A percentile compares a stretch with the other conserved stretches of the same genome.
These are phyloP conservation scores for Ophiocordyceps unilateralis DNA, from an alignment of 2,329 filamentous ascomycete species.

Conservation along the genomic window DNA sequence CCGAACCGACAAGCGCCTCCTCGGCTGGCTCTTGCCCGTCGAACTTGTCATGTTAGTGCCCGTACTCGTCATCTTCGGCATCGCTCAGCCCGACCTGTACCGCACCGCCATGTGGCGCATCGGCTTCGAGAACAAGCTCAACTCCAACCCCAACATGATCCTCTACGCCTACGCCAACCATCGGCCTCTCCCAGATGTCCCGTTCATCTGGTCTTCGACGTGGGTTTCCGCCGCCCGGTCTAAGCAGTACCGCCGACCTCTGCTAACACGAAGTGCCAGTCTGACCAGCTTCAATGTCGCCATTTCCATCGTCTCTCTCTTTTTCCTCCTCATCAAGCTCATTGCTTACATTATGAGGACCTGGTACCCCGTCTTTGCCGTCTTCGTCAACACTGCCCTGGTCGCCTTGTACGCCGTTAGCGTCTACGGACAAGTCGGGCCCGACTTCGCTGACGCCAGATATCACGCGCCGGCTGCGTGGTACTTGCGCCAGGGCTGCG, in stretches of 20 bases:
- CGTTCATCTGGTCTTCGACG: conserved; percentile 58
- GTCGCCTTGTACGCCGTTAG: conserved; percentile 46
- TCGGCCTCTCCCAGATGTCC: conserved; percentile 38
- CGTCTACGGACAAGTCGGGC: conserved; percentile 53
- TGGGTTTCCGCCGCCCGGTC: conserved; percentile 25
- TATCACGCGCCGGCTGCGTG: conserved; percentile 48
- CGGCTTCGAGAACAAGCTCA: conserved; percentile 53
- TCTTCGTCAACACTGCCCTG: conserved; percentile 39
- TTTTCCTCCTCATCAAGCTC: conserved; percentile 55
- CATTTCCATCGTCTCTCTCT: conserved; percentile 59
- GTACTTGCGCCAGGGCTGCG: conserved; percentile 59
- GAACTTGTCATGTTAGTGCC: conserved; percentile 51
- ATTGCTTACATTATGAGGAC: conserved; percentile 53
- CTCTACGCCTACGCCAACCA: conserved; percentile 62
- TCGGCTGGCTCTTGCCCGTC: conserved; percentile 44
- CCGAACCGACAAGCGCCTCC: conserved; percentile 29
- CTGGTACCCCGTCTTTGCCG: conserved; percentile 49
- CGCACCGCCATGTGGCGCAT: conserved; percentile 57
- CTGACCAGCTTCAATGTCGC: conserved; percentile 62
- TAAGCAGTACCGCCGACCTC: background rate
- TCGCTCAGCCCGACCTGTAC: conserved; percentile 57
- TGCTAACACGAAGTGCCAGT: conserved; percentile 22
- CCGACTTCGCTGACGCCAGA: conserved; percentile 50
- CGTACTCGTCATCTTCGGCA: conserved; percentile 51
- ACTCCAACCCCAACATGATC: conserved; percentile 53